Evolutionary conservation across 2,329 filamentous ascomycete species (phyloP).

Genomic region (Chaetomium globosum): DNA sequence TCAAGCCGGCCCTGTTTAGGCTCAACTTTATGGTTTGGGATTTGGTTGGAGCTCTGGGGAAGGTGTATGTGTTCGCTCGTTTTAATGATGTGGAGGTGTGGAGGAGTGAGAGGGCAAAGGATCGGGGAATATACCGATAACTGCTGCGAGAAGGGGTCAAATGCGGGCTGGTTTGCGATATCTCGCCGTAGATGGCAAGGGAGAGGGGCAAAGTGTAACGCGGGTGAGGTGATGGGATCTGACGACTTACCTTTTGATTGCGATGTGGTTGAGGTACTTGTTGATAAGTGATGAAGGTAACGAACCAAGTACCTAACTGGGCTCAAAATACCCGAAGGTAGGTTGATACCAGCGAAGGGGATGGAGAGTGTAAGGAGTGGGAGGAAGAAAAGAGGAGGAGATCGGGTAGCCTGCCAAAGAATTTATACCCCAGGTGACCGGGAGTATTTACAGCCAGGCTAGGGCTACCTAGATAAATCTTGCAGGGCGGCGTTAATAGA

Average conservation of each 20-base stretch:
- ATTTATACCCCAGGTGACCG: conserved; percentile 10
- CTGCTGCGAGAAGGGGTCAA: not conserved
- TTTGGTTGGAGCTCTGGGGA: not conserved
- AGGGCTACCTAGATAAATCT: not conserved
- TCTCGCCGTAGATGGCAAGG: not conserved
- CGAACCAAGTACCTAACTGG: conserved; percentile 3
- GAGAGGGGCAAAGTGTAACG: not conserved
- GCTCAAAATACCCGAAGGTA: conserved; percentile 10
- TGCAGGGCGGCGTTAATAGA: not conserved
- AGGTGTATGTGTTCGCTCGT: not conserved
- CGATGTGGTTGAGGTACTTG: not conserved
- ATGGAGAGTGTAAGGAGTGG: not conserved
- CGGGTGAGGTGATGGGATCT: not conserved
- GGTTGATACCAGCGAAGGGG: conserved; percentile 6
- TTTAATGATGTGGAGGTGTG: not conserved
- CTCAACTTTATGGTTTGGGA: conserved; percentile 5
- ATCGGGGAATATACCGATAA: not conserved
- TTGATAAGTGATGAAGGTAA: not conserved
- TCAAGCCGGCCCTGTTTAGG: conserved; percentile 7
- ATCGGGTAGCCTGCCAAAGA: not conserved
- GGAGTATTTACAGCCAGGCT: not conserved
- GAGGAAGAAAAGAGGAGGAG: conserved; percentile 11
- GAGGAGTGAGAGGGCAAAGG: not conserved
- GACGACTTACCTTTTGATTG: conserved; percentile 1
- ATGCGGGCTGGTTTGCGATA: not conserved